Conservation (phyloP, 805 yeast species). For the Yarrowia yakushimensis region DNA sequence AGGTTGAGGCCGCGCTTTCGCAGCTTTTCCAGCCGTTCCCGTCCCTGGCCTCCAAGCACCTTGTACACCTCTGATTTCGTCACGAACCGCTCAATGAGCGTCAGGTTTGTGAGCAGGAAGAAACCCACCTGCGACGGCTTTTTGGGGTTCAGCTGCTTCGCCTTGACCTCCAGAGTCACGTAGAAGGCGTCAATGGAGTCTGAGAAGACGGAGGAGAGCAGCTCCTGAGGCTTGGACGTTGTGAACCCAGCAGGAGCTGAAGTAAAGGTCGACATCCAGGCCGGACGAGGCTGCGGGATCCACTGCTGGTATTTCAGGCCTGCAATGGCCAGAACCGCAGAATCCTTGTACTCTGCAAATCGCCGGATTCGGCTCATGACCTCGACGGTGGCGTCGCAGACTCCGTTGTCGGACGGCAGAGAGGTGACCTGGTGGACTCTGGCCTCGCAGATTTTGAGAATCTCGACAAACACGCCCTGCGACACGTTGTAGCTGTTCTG, state of each 20-base stretch:
- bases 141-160: slow-evolving; percentile 40
- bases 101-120: slow-evolving; percentile 64
- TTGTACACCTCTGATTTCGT: slow-evolving; percentile 43
- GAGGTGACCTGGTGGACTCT: slow-evolving; percentile 46
- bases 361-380: slow-evolving; percentile 63
- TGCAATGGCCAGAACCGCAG: slow-evolving; percentile 50
- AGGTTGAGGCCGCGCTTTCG: slow-evolving; percentile 69
- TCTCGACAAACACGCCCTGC: slow-evolving; percentile 49
- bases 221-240: slow-evolving; percentile 46
- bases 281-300: slow-evolving; percentile 60
- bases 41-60: slow-evolving; percentile 57
- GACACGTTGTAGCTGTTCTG: slow-evolving; percentile 27
- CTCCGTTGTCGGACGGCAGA: slow-evolving; percentile 64
- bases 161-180: slow-evolving; percentile 58
- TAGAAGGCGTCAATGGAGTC: slow-evolving; percentile 76
- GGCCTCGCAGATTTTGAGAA: slow-evolving; percentile 53
- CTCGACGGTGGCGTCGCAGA: slow-evolving; percentile 70
- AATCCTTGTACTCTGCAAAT: slow-evolving; percentile 57
- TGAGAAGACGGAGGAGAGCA: slow-evolving; percentile 64
- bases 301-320: slow-evolving; percentile 59
- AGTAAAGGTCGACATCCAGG: slow-evolving; percentile 49
- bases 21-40: slow-evolving; percentile 60
- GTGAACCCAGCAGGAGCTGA: slow-evolving; percentile 46
- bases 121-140: slow-evolving; percentile 53
- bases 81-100: slow-evolving; percentile 69